Evolutionary conservation across 331 rosid species (phyloP), one percentile per base, ranked within the genome.

Genomic region (Arachis monticola): DNA sequence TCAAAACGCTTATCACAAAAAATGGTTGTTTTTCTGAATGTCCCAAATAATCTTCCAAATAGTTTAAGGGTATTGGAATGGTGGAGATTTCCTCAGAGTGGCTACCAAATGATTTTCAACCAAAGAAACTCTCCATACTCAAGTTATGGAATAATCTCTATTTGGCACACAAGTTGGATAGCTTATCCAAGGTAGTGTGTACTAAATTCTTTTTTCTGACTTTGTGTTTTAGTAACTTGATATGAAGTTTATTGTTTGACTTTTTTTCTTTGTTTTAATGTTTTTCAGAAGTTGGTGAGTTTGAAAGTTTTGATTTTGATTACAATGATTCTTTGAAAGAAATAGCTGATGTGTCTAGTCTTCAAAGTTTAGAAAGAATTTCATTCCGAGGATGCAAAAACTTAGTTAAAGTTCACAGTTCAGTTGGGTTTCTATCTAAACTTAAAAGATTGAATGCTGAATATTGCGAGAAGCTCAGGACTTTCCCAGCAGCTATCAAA

Each of bases 401-500:
- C 11, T 63, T 75, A 56, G n/a, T 10, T 17, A 11, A 38, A 50
- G 2, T 80, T 32, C 80, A 80, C 13, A 31, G 35, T 0, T 75
- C 80, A 3, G 10, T 75, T 62, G 84, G 77, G 3, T 22, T 1
- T 5, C 30, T 69, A 1, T 7, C 2, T 32, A 80, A 47, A 48
- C 77, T 17, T 14, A 67, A 6, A 14, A 0, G 61, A 10, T 72
- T 76, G 67, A 41, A n/a, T 14, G 72, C 40, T 14, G 0, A 5
- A 0, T 2, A 42, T 41, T 81, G 85, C 50, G 1, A 0, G 7
- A 52, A 35, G 35, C 79, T 72, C 1, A 60, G 8, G 1, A 67
- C 17, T 35, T 72, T 82, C 17, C 82, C 82, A 5, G 2, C 38
- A 1, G 31, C 44, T 27, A 56, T 81, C n/a, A 42, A 32, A n/a